Evolutionary conservation across 2,329 filamentous ascomycete species (phyloP).

Genomic region (Fusarium hainanense): DNA sequence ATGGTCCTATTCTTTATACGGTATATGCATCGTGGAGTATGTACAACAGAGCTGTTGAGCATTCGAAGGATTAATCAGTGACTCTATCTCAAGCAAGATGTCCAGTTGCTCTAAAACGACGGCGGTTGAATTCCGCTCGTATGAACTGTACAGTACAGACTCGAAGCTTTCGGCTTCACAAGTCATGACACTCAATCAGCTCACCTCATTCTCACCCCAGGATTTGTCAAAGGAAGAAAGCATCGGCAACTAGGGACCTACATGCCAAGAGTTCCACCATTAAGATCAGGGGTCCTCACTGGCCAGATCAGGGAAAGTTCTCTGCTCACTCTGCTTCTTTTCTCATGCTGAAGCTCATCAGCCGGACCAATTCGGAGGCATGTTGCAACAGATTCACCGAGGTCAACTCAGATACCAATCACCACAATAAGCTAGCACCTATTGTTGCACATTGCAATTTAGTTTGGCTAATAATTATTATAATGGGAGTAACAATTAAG

Average conservation of each 20-base stretch:
- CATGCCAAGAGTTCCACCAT: constrained; percentile 28
- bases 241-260: constrained; percentile 25
- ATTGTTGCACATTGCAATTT: no score
- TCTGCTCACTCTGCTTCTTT: constrained; percentile 32
- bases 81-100: neutral
- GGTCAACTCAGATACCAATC: constrained; percentile 32
- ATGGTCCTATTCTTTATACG: neutral
- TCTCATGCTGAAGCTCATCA: constrained; percentile 3
- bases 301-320: constrained; percentile 12
- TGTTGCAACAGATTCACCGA: constrained; percentile 39
- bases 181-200: constrained; percentile 25
- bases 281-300: constrained; percentile 30
- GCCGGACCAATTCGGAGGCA: constrained; percentile 19
- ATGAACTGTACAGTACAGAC: constrained; percentile 8
- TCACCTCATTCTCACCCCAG: constrained; percentile 35
- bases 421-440: neutral
- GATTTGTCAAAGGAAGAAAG: constrained; percentile 23
- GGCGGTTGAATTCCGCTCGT: constrained; percentile 20
- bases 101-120: neutral
- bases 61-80: neutral
- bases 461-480: neutral
- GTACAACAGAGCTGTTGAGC: constrained; percentile 36
- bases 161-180: constrained; percentile 12
- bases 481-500: neutral
- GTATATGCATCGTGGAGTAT: constrained; percentile 16